Conservation (phyloP, 2,329 filamentous ascomycete genomes). For the Pseudogymnoascus sp. region DNA sequence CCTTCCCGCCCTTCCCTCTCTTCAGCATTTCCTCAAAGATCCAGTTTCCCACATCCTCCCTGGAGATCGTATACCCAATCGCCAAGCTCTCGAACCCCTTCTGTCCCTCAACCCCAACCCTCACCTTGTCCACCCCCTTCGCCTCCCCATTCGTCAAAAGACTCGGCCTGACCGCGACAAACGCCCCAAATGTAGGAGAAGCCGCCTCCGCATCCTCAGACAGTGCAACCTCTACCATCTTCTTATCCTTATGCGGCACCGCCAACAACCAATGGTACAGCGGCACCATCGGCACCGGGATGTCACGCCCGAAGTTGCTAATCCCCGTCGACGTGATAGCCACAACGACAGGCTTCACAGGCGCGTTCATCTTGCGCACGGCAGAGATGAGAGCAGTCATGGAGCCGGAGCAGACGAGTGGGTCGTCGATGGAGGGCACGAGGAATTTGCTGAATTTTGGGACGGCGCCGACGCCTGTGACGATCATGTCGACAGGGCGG, state of each 20-base stretch:
- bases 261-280: constrained; percentile 36
- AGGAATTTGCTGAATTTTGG: constrained; percentile 25
- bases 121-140: constrained; percentile 18
- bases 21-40: constrained; percentile 21
- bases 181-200: constrained; percentile 13
- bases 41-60: constrained; percentile 31
- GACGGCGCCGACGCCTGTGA: constrained; percentile 41
- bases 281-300: constrained; percentile 36
- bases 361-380: constrained; percentile 18
- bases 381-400: constrained; percentile 36
- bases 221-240: constrained; percentile 34
- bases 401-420: constrained; percentile 39
- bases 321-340: constrained; percentile 39
- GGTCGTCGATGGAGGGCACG: constrained; percentile 34
- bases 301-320: constrained; percentile 31
- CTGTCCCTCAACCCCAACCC: constrained; percentile 21
- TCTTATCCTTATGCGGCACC: constrained; percentile 41
- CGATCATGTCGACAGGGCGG: constrained; percentile 37
- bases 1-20: neutral
- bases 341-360: constrained; percentile 31
- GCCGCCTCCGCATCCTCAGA: neutral
- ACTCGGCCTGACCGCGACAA: constrained; percentile 21
- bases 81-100: constrained; percentile 18
- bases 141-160: constrained; percentile 26
- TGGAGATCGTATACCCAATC: constrained; percentile 30